A percentile compares a stretch with the other conserved stretches of the same genome.
These are phyloP conservation scores for Boletus subcaerulescens DNA, from an alignment of 768 basidiomycete genomes.

Conservation along the genomic window DNA sequence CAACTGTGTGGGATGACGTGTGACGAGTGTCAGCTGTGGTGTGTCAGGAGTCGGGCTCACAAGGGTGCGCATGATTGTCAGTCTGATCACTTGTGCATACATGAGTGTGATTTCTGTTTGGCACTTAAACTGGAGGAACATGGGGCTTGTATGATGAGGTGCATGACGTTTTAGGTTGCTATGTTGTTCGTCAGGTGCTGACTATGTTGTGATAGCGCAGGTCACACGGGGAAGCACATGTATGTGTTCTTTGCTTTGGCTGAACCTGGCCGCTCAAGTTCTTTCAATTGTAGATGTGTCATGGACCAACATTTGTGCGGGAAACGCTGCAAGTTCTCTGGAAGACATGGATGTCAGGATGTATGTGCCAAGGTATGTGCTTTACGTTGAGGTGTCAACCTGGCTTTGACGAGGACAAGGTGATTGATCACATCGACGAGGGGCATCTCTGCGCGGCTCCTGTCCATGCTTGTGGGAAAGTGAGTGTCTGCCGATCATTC, in stretches of 20 bases:
- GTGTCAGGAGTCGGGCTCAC: conserved; percentile 46
- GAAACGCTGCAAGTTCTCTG: conserved; percentile 42
- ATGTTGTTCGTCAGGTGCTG: neutral
- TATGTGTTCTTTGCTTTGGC: conserved; percentile 21
- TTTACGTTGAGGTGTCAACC: neutral
- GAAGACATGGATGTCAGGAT: conserved; percentile 48
- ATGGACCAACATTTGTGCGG: conserved; percentile 57
- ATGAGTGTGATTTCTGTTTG: conserved; percentile 40
- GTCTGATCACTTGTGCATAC: conserved; percentile 46
- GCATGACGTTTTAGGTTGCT: conserved; percentile 16
- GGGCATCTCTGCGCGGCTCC: conserved; percentile 53
- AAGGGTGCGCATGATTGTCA: conserved; percentile 46
- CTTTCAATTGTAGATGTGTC: conserved; percentile 42
- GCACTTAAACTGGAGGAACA: conserved; percentile 28
- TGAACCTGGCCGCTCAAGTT: neutral
- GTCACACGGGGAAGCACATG: conserved; percentile 56
- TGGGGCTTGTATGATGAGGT: conserved; percentile 47
- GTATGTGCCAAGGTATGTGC: conserved; percentile 48
- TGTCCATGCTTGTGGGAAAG: conserved; percentile 56
- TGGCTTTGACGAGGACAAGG: conserved; percentile 15
- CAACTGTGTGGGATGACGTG: conserved; percentile 52
- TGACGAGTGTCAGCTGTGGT: conserved; percentile 45
- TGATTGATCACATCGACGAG: conserved; percentile 44
- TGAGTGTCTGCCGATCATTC: conserved; percentile 7
- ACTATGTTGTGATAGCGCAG: conserved; percentile 40